Base-by-base conservation (phyloP, 768 basidiomycete species). In the Podaxis carcinomalis region DNA sequence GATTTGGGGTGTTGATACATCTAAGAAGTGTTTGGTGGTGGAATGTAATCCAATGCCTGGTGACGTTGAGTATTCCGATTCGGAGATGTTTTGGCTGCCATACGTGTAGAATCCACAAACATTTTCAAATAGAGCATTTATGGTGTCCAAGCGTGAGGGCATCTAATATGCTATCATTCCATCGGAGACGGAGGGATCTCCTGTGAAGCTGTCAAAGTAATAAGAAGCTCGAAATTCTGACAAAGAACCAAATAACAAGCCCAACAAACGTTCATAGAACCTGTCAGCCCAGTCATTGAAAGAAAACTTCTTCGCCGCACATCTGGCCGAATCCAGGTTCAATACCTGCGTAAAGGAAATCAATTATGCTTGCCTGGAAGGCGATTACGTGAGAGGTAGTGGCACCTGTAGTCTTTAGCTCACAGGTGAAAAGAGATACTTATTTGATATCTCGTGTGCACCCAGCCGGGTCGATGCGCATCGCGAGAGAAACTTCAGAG, bases 331-430 rank as follows among this genome's bases (percentile, higher is more conserved):
- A 32, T 57, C 32, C 3, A 6, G 56, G 21, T 5, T 44, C 14
- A 19, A 44, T 44, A 7, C 42, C 42, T 44, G n/a, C 6, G 42
- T n/a, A 44, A 19, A 44, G 42, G 42, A 44, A 44, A 4, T 36
- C 50, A 47, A 51, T 57, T 57, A 35, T 36, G 52, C 56, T 57
- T 47, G 21, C 11, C 39, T 27, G 21, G 36, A 36, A 49, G n/a
- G 52, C 19, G 35, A 57, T 37, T 23, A 21, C 14, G 32, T 49
- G 56, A 50, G 47, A 28, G 13, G 10, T 16, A 36, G 56, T 57
- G 56, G 56, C 56, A n/a, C 28, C 10, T 5, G 28, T 56, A 57
- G 56, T 19, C 47, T 57, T 57, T 57, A 37, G 35, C 19, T 44
- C 19, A 44, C 19, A 44, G n/a, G 42, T 44, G 19, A 44, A 16